These are phyloP conservation scores for Neopestalotiopsis sp. DNA, from an alignment of 2,329 filamentous ascomycete species.

Conservation along the genomic window DNA sequence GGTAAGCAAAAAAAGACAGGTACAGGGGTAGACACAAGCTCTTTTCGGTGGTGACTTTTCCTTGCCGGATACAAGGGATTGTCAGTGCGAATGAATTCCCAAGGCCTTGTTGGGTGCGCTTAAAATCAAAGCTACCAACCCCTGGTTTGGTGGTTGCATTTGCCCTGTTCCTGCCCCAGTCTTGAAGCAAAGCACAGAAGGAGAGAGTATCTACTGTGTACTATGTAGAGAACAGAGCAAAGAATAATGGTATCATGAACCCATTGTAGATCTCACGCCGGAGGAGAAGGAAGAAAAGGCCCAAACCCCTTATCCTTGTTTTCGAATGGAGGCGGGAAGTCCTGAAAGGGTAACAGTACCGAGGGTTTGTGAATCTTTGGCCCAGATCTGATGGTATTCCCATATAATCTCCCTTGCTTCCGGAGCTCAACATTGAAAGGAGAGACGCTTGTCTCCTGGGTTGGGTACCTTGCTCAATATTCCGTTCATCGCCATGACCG, in stretches of 20 bases:
- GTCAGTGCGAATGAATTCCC: neutral
- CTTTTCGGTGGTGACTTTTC: neutral
- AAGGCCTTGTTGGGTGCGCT: conserved; percentile 3
- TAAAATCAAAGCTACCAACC: conserved; percentile 3
- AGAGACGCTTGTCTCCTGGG: neutral
- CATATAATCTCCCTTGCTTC: neutral
- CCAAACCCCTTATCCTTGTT: neutral
- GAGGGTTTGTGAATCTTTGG: neutral
- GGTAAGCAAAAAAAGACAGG: neutral
- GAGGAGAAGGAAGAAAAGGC: neutral
- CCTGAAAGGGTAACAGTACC: neutral
- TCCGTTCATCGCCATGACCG: neutral
- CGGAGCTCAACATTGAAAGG: no score
- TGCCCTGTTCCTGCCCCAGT: neutral
- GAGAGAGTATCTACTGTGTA: neutral
- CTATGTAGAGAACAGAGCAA: neutral
- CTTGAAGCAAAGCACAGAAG: neutral
- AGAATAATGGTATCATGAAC: neutral
- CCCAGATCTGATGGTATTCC: neutral
- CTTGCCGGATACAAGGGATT: conserved; percentile 2
- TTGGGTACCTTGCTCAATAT: neutral
- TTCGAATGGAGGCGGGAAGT: neutral
- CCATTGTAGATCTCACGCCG: neutral
- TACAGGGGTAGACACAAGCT: neutral
- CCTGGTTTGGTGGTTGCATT: neutral